These are phyloP conservation scores for Maudiozyma serrabonitensis DNA, from an alignment of 805 yeast genomes.

Conservation along the genomic window DNA sequence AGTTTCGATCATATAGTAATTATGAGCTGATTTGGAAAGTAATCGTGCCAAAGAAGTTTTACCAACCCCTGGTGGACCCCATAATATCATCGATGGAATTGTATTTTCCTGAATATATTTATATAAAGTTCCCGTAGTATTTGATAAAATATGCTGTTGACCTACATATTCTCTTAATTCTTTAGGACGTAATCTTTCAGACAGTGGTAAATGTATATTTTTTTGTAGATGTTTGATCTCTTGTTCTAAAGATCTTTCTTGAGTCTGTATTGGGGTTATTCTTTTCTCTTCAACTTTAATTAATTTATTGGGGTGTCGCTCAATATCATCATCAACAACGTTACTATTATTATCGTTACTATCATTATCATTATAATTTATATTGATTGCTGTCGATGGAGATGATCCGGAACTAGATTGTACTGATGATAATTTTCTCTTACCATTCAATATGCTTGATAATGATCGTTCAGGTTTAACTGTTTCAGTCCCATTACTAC, in stretches of 20 bases:
- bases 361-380: background rate
- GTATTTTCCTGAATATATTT: conserved; percentile 52
- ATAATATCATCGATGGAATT: conserved; percentile 76
- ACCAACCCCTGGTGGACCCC: conserved; percentile 95
- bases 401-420: background rate
- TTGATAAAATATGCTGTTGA: conserved; percentile 66
- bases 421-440: background rate
- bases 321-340: background rate
- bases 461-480: background rate
- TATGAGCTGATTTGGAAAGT: conserved; percentile 22
- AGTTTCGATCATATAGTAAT: conserved; percentile 55
- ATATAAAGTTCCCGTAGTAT: conserved; percentile 48
- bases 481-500: background rate
- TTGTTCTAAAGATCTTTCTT: conserved; percentile 6
- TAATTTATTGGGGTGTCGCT: background rate
- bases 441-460: background rate
- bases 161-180: conserved; percentile 68
- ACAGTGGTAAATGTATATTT: conserved; percentile 39
- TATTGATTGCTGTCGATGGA: conserved; percentile 1
- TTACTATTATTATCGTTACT: too few relatives aligned
- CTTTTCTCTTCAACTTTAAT: background rate
- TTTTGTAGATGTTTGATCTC: conserved; percentile 22
- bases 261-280: conserved; percentile 3
- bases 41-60: conserved; percentile 79
- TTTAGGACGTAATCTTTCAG: conserved; percentile 77